Evolutionary conservation across 768 basidiomycete species (phyloP).

Genomic region (Leccinum longicurvipes): DNA sequence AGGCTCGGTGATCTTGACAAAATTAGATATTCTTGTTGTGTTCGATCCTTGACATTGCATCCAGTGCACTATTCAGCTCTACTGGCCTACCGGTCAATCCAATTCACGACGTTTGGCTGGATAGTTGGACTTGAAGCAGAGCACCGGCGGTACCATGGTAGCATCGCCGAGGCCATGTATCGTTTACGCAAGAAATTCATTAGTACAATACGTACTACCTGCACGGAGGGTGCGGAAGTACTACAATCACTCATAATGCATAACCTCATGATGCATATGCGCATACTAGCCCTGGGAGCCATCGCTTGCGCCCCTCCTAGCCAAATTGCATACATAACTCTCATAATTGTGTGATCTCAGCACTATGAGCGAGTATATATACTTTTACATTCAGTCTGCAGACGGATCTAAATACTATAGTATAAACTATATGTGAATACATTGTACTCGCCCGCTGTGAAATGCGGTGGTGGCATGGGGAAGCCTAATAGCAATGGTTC

Average conservation of each 20-base stretch:
- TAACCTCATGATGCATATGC: too few relatives aligned
- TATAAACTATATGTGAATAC: constrained; percentile 21
- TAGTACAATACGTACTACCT: too few relatives aligned
- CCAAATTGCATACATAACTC: too few relatives aligned
- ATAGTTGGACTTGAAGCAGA: not conserved
- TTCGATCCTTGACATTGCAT: not conserved
- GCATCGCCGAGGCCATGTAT: not conserved
- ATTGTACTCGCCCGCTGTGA: constrained; percentile 3
- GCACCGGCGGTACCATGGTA: too few relatives aligned
- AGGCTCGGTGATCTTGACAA: constrained; percentile 25
- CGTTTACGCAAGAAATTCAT: not conserved
- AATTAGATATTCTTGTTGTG: too few relatives aligned
- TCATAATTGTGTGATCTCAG: too few relatives aligned
- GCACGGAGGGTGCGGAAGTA: too few relatives aligned
- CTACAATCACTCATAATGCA: too few relatives aligned
- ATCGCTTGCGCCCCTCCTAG: too few relatives aligned
- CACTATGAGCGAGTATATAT: too few relatives aligned
- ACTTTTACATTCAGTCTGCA: not conserved
- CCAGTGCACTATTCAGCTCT: not conserved
- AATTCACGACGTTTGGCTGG: not conserved
- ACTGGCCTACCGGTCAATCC: not conserved
- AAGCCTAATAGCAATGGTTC: not conserved
- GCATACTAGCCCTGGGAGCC: too few relatives aligned
- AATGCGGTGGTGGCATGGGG: not conserved
- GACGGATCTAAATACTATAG: constrained; percentile 10